Evolutionary conservation across 768 basidiomycete genomes (phyloP), one percentile per base, ranked within the genome.

Genomic region (Rhizopogon vinicolor): DNA sequence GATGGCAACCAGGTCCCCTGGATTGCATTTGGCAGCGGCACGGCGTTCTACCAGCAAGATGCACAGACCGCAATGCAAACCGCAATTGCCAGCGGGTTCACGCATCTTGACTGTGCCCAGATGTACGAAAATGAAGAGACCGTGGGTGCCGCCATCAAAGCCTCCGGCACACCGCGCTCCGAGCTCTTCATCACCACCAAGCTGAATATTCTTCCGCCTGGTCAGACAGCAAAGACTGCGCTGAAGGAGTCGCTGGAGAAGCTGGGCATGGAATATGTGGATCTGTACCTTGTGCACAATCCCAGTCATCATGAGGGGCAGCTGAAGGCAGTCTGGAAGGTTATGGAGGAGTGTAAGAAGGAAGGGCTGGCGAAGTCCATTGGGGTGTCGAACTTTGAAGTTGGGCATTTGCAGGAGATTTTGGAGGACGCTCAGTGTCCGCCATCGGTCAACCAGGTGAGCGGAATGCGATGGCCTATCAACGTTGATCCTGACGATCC

Each of bases 361-460:
- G 72, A 73, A 54, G 81, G 81, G 3, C 62, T 75, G 43, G 61
- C 69, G 7, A 62, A 62, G 51, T 56, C 54, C 55, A 70, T 76
- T 56, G 79, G 80, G 8, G 76, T 82, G 2, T 76, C 75, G 31
- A 82, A 82, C 66, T 78, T 77, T 60, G 67, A 66, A 22, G 60
- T 72, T 41, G 51, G 63, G 45, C 63, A 75, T 33, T 58, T 81
- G 8, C 63, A 77, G 56, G 64, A 73, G 43, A 62, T 81, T 28
- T 56, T 75, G 18, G 67, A 72, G 41, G 68, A 60, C 10, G 75
- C 73, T 18, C 74, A 66, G 49, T 61, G 77, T 48, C 57, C 69
- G 2, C 79, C 79, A 2, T 74, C 75, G 1, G 73, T 77, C 40
- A 79, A 80, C 63, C 79, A 81, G 72, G 78, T 75, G 12, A 22